Evolutionary conservation across 495 filamentous ascomycete species (phyloP), one percentile per base, ranked within the genome.

Genomic region (Podospora conica): DNA sequence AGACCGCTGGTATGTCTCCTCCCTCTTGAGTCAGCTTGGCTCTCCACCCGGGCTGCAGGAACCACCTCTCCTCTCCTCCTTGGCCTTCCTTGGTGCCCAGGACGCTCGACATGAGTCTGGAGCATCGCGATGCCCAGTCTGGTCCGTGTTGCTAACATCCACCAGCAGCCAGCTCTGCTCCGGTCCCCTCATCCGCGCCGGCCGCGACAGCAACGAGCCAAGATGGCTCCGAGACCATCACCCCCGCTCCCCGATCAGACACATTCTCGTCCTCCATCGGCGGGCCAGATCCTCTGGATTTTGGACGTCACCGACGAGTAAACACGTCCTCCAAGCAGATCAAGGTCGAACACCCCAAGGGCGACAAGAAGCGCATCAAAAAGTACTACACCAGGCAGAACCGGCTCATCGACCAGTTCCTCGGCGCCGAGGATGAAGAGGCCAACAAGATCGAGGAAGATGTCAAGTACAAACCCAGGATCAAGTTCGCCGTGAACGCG

Each of bases 351-450:
- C 77, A 82, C 61, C 81, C 82, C 23, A 73, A 76, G 25, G 79
- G 78, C 9, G 76, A 81, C 68, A 77, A 77, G 65, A 76, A 64
- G 58, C 70, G 79, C 55, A 73, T 84, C 48, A 79, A 80, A 68
- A 83, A 81, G 70, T 85, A 85, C 71, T 86, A 85, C 70, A 79
- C 76, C 25, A 71, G 79, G 56, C 83, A 84, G 65, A 85, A 86
- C 64, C 75, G 81, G 48, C 78, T 84, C 28, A 86, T 86, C 68
- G 81, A 84, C 71, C 76, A 82, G 64, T 84, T 85, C 63, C 75
- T 86, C 23, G 76, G 79, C 20, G 82, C 79, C 62, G 77, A 76
- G 27, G 83, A 84, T 67, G 84, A 85, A 69, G 83, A 84, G 70
- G 73, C 73, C 12, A 73, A 78, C 40, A 76, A 78, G 24, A 75